A percentile compares a stretch with the other conserved stretches of the same genome.
These are phyloP conservation scores for Botryosphaeria agaves DNA, from an alignment of 2,329 filamentous ascomycete genomes.

Conservation along the genomic window DNA sequence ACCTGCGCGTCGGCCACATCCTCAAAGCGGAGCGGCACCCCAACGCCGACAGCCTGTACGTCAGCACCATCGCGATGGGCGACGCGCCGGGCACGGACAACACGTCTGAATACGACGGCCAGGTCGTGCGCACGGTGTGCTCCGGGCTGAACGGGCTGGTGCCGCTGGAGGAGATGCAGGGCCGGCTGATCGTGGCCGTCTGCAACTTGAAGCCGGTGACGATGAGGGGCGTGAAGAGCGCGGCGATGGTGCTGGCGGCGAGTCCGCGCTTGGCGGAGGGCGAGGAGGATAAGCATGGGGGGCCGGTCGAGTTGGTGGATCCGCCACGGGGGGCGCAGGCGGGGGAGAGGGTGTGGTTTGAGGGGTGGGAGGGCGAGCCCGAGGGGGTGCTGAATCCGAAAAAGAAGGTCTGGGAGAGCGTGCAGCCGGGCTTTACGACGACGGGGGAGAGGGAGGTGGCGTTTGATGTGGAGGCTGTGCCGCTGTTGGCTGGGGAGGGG, in stretches of 20 bases:
- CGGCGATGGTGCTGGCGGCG: conserved; percentile 87
- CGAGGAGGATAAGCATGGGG: conserved; percentile 69
- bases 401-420: conserved; percentile 98
- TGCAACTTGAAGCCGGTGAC: conserved; percentile 98
- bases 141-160: conserved; percentile 88
- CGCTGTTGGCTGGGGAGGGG: conserved; percentile 52
- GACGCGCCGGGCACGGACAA: conserved; percentile 75
- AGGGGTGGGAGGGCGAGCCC: conserved; percentile 85
- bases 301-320: conserved; percentile 79
- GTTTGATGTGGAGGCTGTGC: conserved; percentile 66
- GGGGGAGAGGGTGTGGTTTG: conserved; percentile 80
- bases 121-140: conserved; percentile 87
- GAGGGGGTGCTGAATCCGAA: conserved; percentile 93
- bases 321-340: conserved; percentile 65
- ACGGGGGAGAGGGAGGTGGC: conserved; percentile 64
- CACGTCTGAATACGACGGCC: conserved; percentile 79
- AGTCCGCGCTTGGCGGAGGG: conserved; percentile 72
- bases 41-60: conserved; percentile 88
- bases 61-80: conserved; percentile 88
- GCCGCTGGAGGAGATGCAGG: conserved; percentile 91
- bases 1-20: conserved; percentile 92
- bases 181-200: conserved; percentile 84
- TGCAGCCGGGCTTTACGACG: conserved; percentile 92
- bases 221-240: conserved; percentile 77
- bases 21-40: conserved; percentile 91